Base-by-base conservation (phyloP, 2,329 filamentous ascomycete genomes). In the Elsinoe arachidis region DNA sequence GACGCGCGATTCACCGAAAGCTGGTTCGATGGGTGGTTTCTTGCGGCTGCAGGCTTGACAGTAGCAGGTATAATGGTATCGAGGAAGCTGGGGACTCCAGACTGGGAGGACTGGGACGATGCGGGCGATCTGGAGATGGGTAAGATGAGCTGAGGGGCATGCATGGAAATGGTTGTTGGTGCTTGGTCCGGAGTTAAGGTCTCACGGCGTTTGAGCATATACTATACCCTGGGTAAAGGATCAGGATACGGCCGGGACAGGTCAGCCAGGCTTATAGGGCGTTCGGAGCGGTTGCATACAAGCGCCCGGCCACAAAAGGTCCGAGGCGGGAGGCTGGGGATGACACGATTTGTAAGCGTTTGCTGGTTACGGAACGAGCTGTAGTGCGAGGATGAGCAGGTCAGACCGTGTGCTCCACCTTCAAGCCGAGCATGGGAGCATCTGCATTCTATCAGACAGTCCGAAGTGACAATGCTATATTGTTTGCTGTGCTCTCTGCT, bases 1-100 rank as follows among this genome's bases (percentile, higher is more conserved):
- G 85, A 88, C 65, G 82, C 82, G 5, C 76, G 77, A 0, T 89
- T 88, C 65, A 86, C 88, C 4, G 84, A 95, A 65, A 78, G 81
- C 30, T 95, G 90, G 90, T 95, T 95, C 64, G 90, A 95, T 69
- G 84, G 83, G 6, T 92, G 89, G 85, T 95, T 95, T 69, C 70
- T 95, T 57, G 68, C 84, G 2, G 85, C 86, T 4, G 86, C 84
- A 61, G 73, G 77, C 0, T 66, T 79, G 11, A 93, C 89, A 1
- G 83, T 79, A 1, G 66, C 80, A n/a, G 88, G 87, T 0, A 83
- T 95, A 19, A 88, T 86, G 78, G 68, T 90, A 3, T 86, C 87
- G 0, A 78, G 82, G 60, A 84, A 82, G 67, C 73, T 89, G 1
- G 74, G 72, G 0, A 72, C 73, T 23, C 65, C 66, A 2, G 69